A percentile compares a stretch with the other conserved stretches of the same genome.
These are phyloP conservation scores for Nicotiana undulata DNA, from an alignment of 257 asterid species.

Conservation along the genomic window DNA sequence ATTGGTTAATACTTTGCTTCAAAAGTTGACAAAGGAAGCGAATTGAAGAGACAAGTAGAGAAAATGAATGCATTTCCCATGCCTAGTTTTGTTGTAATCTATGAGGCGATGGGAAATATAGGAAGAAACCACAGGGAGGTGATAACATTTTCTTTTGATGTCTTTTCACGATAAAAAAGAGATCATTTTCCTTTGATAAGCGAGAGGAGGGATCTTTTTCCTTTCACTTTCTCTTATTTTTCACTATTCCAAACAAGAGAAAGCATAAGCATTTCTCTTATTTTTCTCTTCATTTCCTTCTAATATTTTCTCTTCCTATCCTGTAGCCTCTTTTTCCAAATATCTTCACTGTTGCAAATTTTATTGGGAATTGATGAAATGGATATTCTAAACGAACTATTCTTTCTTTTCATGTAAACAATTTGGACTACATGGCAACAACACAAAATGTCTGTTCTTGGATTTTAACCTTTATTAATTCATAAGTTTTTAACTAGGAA, in stretches of 20 bases:
- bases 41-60: not conserved
- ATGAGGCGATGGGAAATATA: not conserved
- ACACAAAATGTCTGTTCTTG: not conserved
- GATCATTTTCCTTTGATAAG: not conserved
- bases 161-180: no score
- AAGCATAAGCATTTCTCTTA: not conserved
- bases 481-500: not conserved
- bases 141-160: not conserved
- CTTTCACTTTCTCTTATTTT: not conserved
- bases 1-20: not conserved
- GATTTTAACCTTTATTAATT: slow-evolving; percentile 1
- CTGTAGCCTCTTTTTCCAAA: no score
- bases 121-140: not conserved
- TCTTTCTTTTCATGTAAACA: not conserved
- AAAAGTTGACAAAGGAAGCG: not conserved
- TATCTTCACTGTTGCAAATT: not conserved
- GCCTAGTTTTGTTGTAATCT: not conserved
- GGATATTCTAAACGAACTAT: not conserved
- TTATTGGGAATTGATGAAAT: not conserved
- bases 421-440: not conserved
- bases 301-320: no score
- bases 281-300: not conserved
- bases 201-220: not conserved
- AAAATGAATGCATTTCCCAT: not conserved
- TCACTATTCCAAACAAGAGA: not conserved